Evolutionary conservation across 2,329 filamentous ascomycete genomes (phyloP).

Genomic region (Berkeleyomyces rouxiae): DNA sequence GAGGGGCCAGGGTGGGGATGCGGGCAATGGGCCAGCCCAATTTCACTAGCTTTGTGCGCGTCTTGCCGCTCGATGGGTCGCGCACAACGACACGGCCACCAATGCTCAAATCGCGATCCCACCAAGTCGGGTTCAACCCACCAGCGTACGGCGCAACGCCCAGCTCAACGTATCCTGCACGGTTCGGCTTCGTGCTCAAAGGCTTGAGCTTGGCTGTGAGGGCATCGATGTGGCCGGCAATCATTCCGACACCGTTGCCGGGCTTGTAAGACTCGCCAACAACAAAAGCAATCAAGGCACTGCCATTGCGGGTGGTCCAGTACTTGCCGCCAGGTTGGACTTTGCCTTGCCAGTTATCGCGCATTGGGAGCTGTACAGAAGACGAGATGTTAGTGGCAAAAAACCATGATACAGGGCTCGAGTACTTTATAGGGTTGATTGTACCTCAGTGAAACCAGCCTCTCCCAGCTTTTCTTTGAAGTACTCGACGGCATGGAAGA

Average conservation of each 20-base stretch:
- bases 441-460: slow-evolving; percentile 55
- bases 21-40: slow-evolving; percentile 87
- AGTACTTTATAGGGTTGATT: slow-evolving; percentile 14
- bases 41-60: slow-evolving; percentile 68
- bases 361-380: slow-evolving; percentile 46
- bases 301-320: slow-evolving; percentile 72
- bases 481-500: slow-evolving; percentile 76
- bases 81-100: slow-evolving; percentile 78
- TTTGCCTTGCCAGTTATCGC: slow-evolving; percentile 58
- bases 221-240: slow-evolving; percentile 87
- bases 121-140: slow-evolving; percentile 78
- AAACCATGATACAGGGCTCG: slow-evolving; percentile 13
- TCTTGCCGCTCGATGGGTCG: slow-evolving; percentile 55
- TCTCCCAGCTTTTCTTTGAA: slow-evolving; percentile 57
- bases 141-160: slow-evolving; percentile 90
- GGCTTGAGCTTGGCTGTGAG: slow-evolving; percentile 85
- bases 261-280: slow-evolving; percentile 66
- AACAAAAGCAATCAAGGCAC: slow-evolving; percentile 68
- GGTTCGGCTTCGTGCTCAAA: slow-evolving; percentile 66
- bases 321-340: slow-evolving; percentile 74
- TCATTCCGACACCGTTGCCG: slow-evolving; percentile 74
- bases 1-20: slow-evolving; percentile 80
- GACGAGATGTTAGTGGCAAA: neutral
- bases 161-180: slow-evolving; percentile 73
- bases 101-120: slow-evolving; percentile 86